These are phyloP conservation scores for Effrenium voratum DNA, from an alignment of 73 alveolate species.

Conservation along the genomic window DNA sequence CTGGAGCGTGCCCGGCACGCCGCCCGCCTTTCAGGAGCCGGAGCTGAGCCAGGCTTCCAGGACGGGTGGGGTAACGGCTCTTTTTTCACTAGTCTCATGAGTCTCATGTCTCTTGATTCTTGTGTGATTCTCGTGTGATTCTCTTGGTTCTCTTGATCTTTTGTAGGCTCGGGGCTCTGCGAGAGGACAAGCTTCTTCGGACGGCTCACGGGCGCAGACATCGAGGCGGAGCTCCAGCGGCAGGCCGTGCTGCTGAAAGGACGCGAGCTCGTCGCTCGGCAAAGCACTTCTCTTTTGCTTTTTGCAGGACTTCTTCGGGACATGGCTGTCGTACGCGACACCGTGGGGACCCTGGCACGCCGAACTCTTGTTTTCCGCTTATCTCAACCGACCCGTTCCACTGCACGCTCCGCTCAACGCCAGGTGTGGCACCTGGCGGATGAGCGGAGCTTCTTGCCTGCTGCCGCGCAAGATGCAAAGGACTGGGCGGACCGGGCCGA, in stretches of 20 bases:
- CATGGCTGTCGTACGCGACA: constrained; percentile 48
- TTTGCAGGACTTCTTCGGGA: constrained; percentile 42
- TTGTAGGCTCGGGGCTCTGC: too few relatives aligned
- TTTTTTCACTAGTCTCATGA: background rate
- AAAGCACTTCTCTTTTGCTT: background rate
- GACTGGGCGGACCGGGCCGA: constrained; percentile 14
- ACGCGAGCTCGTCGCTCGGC: background rate
- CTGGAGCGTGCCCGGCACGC: constrained; percentile 42
- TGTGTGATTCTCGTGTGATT: background rate
- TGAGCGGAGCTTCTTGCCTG: constrained; percentile 4
- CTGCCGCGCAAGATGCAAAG: constrained; percentile 57
- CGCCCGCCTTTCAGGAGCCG: background rate
- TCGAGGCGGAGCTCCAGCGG: constrained; percentile 61
- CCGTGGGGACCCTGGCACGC: background rate
- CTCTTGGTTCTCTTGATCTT: too few relatives aligned
- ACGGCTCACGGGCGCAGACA: constrained; percentile 47
- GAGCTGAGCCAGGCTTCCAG: constrained; percentile 46
- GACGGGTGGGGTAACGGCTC: background rate
- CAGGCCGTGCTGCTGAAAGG: constrained; percentile 48
- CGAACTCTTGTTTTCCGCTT: background rate
- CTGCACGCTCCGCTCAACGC: background rate
- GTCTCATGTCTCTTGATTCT: background rate
- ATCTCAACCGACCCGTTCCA: background rate
- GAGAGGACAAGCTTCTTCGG: too few relatives aligned
- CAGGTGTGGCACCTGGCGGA: constrained; percentile 62